Conservation (phyloP, 2,329 filamentous ascomycete species). For the Fusarium buxicola region DNA sequence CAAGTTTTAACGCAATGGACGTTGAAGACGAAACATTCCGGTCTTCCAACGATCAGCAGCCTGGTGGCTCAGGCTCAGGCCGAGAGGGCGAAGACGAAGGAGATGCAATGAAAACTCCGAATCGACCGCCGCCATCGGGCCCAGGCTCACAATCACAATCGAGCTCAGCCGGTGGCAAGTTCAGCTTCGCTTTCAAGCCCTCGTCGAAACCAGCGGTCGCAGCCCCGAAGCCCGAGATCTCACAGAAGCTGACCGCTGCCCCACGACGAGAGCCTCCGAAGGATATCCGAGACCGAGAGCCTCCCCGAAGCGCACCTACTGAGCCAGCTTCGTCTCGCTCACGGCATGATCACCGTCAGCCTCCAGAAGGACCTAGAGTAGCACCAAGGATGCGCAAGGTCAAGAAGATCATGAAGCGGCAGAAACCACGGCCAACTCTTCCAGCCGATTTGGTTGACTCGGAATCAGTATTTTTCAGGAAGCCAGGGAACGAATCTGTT, state of each 20-base stretch:
- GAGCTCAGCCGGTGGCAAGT: slow-evolving; percentile 72
- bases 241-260: slow-evolving; percentile 74
- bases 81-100: slow-evolving; percentile 59
- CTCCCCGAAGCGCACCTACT: slow-evolving; percentile 63
- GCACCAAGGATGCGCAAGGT: slow-evolving; percentile 70
- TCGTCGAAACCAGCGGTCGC: slow-evolving; percentile 69
- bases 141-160: slow-evolving; percentile 63
- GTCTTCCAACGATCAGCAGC: slow-evolving; percentile 20
- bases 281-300: slow-evolving; percentile 57
- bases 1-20: slow-evolving; percentile 30
- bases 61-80: slow-evolving; percentile 5
- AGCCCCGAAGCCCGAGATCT: slow-evolving; percentile 73
- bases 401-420: slow-evolving; percentile 75
- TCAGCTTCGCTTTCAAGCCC: slow-evolving; percentile 93
- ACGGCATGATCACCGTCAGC: slow-evolving; percentile 49
- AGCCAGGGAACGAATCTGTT: slow-evolving; percentile 97
- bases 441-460: slow-evolving; percentile 79
- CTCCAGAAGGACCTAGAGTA: slow-evolving; percentile 52
- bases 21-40: slow-evolving; percentile 45
- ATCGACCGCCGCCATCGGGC: slow-evolving; percentile 64
- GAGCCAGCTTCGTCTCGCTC: slow-evolving; percentile 64
- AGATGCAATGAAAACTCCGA: slow-evolving; percentile 64
- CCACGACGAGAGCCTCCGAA: slow-evolving; percentile 57
- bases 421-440: slow-evolving; percentile 78
- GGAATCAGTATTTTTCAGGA: slow-evolving; percentile 92